phyloP scores from a whole-genome alignment of 1,284 basidiomycete species.

The Sphaerobolus stellatus region DNA sequence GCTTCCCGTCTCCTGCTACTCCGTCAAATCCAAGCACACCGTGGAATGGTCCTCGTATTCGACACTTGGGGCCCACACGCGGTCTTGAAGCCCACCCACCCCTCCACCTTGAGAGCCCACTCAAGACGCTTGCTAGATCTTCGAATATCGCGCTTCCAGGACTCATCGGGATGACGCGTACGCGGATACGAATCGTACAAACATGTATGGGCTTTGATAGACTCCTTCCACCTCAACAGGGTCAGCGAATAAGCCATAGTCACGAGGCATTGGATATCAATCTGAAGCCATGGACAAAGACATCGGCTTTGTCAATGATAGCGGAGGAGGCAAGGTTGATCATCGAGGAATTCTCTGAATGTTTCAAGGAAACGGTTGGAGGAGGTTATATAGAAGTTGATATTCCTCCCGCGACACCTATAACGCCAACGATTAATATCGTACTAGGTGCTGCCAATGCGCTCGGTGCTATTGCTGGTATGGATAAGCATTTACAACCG shows the following conservation, averaged over 20 bases:
- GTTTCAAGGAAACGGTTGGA: constrained; percentile 5
- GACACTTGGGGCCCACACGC: constrained; percentile 1
- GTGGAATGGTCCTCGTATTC: not conserved
- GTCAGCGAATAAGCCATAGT: too few relatives aligned
- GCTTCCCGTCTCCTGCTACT: not conserved
- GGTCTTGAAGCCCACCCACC: not conserved
- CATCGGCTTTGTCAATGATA: constrained; percentile 51
- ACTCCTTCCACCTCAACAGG: constrained; percentile 53
- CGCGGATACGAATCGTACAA: constrained; percentile 60
- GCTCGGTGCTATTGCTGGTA: too few relatives aligned
- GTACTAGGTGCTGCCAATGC: too few relatives aligned
- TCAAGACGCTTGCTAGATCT: not conserved
- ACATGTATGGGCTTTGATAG: constrained; percentile 58
- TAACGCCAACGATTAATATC: too few relatives aligned
- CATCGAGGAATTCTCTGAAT: constrained; percentile 13
- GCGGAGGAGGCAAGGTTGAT: constrained; percentile 26
- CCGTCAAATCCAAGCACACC: not conserved
- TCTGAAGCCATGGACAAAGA: constrained; percentile 53
- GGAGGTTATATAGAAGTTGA: constrained; percentile 6
- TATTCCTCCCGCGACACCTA: too few relatives aligned
- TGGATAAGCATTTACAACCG: too few relatives aligned
- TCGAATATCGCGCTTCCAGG: constrained; percentile 20
- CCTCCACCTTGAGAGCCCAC: not conserved
- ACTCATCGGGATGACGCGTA: constrained; percentile 55
- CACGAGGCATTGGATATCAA: constrained; percentile 32